A percentile compares a stretch with the other conserved stretches of the same genome.
Conservation (phyloP, 2,329 filamentous ascomycete genomes). For the Aquanectria penicillioides region DNA sequence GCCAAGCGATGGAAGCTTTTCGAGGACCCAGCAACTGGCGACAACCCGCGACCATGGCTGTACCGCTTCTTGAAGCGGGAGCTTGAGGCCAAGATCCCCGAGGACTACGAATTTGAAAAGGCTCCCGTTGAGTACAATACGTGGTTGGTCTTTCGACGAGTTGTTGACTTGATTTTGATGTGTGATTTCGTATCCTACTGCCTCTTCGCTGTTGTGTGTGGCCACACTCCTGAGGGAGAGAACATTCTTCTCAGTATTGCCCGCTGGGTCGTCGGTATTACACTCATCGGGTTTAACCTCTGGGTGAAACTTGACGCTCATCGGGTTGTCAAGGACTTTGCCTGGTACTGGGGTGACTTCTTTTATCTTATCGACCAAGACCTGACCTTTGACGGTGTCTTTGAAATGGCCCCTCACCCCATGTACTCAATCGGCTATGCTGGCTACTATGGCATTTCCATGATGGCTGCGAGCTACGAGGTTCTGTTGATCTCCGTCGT, state of each 20-base stretch:
- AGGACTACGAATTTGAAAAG: constrained; percentile 92
- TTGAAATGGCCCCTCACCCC: constrained; percentile 97
- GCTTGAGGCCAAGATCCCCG: constrained; percentile 91
- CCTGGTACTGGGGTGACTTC: constrained; percentile 99
- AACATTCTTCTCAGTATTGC: constrained; percentile 72
- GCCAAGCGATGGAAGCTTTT: constrained; percentile 88
- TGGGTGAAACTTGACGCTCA: constrained; percentile 99
- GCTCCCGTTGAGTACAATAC: constrained; percentile 99
- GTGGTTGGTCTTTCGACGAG: constrained; percentile 93
- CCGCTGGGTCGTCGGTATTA: constrained; percentile 82
- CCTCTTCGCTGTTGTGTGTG: constrained; percentile 92
- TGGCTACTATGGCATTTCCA: constrained; percentile 97
- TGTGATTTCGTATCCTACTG: constrained; percentile 98
- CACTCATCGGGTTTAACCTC: constrained; percentile 90
- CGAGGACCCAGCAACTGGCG: constrained; percentile 81
- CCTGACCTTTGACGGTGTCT: constrained; percentile 97
- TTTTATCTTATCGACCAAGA: constrained; percentile 99
- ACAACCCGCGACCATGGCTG: constrained; percentile 83
- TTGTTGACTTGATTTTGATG: constrained; percentile 98
- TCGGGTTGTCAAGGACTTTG: constrained; percentile 97
- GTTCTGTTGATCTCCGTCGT: constrained; percentile 97
- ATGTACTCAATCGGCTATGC: constrained; percentile 99
- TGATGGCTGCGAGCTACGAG: constrained; percentile 98
- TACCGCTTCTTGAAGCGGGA: constrained; percentile 88
- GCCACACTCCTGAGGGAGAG: constrained; percentile 78